Conservation (phyloP, 768 basidiomycete genomes). For the Roridomyces roridus region DNA sequence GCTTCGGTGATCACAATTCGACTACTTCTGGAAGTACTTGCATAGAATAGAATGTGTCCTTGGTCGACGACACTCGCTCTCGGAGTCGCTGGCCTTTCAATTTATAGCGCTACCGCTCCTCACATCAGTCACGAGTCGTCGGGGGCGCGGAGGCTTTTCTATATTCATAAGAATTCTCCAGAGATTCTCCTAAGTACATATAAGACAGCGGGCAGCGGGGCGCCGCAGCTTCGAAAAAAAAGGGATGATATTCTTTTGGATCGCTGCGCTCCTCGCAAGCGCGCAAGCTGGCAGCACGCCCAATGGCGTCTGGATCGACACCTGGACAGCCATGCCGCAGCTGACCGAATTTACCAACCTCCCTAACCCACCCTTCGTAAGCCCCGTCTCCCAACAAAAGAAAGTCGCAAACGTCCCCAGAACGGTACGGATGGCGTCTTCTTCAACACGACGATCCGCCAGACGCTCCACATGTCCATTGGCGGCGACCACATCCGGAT, state of each 20-base stretch:
- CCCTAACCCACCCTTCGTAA: conserved; percentile 40
- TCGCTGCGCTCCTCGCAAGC: neutral
- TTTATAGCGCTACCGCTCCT: too few relatives aligned
- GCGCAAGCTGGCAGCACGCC: neutral
- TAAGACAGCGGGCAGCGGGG: conserved; percentile 2
- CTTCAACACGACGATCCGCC: conserved; percentile 52
- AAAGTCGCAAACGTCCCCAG: too few relatives aligned
- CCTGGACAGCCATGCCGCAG: conserved; percentile 49
- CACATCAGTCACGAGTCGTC: too few relatives aligned
- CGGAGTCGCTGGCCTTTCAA: too few relatives aligned
- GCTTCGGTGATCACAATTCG: too few relatives aligned
- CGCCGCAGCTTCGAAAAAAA: neutral
- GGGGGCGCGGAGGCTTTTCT: too few relatives aligned
- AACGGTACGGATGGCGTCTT: conserved; percentile 41
- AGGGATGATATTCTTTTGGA: neutral
- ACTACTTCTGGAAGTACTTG: too few relatives aligned
- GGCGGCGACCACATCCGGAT: conserved; percentile 47
- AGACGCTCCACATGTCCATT: conserved; percentile 52
- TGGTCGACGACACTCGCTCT: too few relatives aligned
- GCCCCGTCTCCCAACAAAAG: neutral
- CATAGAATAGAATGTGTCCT: too few relatives aligned
- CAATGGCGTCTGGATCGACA: conserved; percentile 38
- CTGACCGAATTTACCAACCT: conserved; percentile 43
- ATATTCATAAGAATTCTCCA: neutral
- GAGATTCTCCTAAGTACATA: conserved; percentile 3